Conservation (phyloP, 345 rosid species). For the Rhodamnia argentea region DNA sequence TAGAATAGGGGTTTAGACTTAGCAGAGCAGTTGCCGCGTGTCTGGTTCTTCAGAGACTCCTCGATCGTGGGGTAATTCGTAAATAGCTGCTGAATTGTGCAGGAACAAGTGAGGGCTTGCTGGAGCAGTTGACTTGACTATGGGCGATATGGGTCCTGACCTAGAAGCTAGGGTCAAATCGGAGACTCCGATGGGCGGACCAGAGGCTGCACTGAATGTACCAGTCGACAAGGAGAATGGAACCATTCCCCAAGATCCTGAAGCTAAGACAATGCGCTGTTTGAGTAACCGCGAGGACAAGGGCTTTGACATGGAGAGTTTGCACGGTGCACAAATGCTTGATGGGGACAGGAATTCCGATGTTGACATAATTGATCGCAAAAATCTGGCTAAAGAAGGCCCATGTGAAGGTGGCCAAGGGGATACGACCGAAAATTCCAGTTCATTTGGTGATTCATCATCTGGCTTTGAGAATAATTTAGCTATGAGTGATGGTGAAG, state of each 20-base stretch:
- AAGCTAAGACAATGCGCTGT: constrained; percentile 24
- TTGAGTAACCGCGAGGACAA: constrained; percentile 31
- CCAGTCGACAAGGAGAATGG: constrained; percentile 11
- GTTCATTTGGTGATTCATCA: constrained; percentile 62
- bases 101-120: not conserved
- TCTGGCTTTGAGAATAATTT: constrained; percentile 32
- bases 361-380: constrained; percentile 39
- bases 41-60: not conserved
- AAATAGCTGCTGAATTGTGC: not conserved
- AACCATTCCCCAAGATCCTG: constrained; percentile 5
- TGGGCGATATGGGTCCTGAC: constrained; percentile 22
- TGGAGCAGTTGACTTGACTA: not conserved
- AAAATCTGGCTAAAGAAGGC: not conserved
- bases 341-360: constrained; percentile 22
- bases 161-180: constrained; percentile 24
- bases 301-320: constrained; percentile 11
- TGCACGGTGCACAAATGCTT: constrained; percentile 3
- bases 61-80: not conserved
- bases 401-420: constrained; percentile 15
- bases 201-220: not conserved
- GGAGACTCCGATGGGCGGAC: constrained; percentile 6
- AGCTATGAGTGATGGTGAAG: constrained; percentile 49
- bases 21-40: not conserved
- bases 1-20: not conserved
- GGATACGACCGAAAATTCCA: constrained; percentile 55